Evolutionary conservation across 805 yeast species (phyloP), one percentile per base, ranked within the genome.

Genomic region (Vanderwaltozyma yarrowii): DNA sequence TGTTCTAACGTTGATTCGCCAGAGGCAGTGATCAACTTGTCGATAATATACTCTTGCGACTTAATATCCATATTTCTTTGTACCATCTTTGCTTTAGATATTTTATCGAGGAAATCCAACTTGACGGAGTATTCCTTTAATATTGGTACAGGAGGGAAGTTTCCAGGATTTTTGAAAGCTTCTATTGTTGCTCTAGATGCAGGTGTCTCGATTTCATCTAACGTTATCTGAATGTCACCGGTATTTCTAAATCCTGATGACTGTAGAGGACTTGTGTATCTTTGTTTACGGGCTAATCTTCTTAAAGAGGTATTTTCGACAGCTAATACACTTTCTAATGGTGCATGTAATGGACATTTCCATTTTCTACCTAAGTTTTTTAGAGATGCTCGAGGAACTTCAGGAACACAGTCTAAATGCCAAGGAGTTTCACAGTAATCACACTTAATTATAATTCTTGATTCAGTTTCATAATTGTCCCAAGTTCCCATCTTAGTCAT

Each of bases 281-380:
- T 59, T 32, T 74, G 74, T 45, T 69, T 72, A 46, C 67, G 71
- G 46, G 72, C 66, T 51, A 70, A 65, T 36, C 86, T 62, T 39
- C 68, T 62, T 12, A 66, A 39, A 5, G 47, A 33, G 14, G 50
- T 39, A 36, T 45, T 44, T 35, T 47, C 50, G 9, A 32, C 21
- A 26, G 28, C 15, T 23, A 39, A 24, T 13, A 6, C 10, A 6
- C 17, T 24, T 18, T 26, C 14, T 11, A 24, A 26, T 6, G 34
- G 35, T 16, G 76, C 74, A 62, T 86, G 96, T 47, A 82, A 80
- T 2, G 96, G 97, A 59, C 95, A 92, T 62, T 74, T 78, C 97
- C 96, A 89, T 57, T 79, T 83, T 32, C 69, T 67, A 2, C 92
- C 94, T 32, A 83, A 55, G 30, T 80, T 76, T 50, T 85, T 84